Evolutionary conservation across 1,284 basidiomycete genomes (phyloP).

Genomic region (Schizophyllum commune): DNA sequence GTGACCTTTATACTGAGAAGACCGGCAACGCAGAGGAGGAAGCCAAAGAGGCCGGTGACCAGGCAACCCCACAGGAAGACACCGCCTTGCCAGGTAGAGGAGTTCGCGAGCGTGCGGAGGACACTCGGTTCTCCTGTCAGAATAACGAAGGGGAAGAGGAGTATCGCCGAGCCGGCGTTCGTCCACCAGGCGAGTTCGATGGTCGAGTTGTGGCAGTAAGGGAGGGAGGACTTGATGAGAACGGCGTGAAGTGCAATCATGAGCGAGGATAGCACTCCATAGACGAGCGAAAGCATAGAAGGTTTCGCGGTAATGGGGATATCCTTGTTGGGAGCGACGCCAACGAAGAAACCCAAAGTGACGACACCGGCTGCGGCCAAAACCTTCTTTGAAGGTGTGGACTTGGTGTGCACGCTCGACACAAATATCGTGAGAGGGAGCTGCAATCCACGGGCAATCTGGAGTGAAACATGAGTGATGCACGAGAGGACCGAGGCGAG

Average conservation of each 20-base stretch:
- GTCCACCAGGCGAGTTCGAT: constrained; percentile 73
- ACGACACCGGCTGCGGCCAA: constrained; percentile 49
- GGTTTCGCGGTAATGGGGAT: constrained; percentile 35
- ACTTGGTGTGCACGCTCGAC: constrained; percentile 43
- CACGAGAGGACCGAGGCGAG: background rate
- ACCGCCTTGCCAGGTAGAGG: constrained; percentile 38
- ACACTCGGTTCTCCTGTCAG: constrained; percentile 43
- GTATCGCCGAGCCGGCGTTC: constrained; percentile 57
- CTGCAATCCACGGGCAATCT: constrained; percentile 75
- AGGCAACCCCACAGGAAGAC: constrained; percentile 57
- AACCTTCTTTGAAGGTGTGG: constrained; percentile 39
- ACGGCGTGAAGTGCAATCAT: constrained; percentile 71
- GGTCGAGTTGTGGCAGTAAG: constrained; percentile 58
- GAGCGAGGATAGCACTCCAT: constrained; percentile 62
- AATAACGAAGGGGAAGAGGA: constrained; percentile 54
- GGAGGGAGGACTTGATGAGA: constrained; percentile 62
- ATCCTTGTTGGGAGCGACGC: constrained; percentile 43
- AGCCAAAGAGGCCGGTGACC: constrained; percentile 66
- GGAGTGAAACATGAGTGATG: background rate
- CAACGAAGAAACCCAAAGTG: constrained; percentile 56
- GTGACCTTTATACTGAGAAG: constrained; percentile 67
- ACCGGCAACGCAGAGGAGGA: constrained; percentile 63
- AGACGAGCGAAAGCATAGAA: constrained; percentile 50
- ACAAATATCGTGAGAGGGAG: constrained; percentile 69
- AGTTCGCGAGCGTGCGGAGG: constrained; percentile 30